These are phyloP conservation scores for Geosiphon pyriformis DNA, from an alignment of 192 early-diverging fungal genomes.

Conservation along the genomic window DNA sequence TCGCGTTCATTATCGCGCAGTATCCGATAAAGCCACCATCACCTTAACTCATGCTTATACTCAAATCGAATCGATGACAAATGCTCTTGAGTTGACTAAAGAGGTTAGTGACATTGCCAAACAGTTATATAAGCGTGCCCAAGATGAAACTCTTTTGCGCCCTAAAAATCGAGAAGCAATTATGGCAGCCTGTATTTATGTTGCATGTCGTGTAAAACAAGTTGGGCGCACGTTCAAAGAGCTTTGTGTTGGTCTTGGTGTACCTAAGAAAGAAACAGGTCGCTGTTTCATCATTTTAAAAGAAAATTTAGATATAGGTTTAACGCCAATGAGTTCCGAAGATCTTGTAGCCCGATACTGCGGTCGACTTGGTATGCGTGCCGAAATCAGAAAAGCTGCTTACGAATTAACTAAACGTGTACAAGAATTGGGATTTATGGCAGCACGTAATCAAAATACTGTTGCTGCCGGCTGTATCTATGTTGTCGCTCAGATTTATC, in stretches of 20 bases:
- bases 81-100: slow-evolving; percentile 69
- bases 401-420: slow-evolving; percentile 63
- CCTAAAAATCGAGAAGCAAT: slow-evolving; percentile 76
- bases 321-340: slow-evolving; percentile 61
- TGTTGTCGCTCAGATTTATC: slow-evolving; percentile 67
- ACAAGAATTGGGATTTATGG: slow-evolving; percentile 69
- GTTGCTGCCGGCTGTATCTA: slow-evolving; percentile 88
- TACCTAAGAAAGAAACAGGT: slow-evolving; percentile 89
- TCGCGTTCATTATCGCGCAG: slow-evolving; percentile 61
- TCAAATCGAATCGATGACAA: slow-evolving; percentile 71
- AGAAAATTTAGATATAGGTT: slow-evolving; percentile 44
- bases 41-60: slow-evolving; percentile 64
- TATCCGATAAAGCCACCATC: slow-evolving; percentile 60
- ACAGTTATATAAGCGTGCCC: slow-evolving; percentile 73
- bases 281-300: slow-evolving; percentile 66
- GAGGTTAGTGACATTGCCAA: slow-evolving; percentile 72
- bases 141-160: slow-evolving; percentile 70
- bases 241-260: slow-evolving; percentile 76
- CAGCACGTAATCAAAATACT: slow-evolving; percentile 82
- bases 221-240: slow-evolving; percentile 89
- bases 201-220: slow-evolving; percentile 78
- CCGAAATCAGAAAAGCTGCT: slow-evolving; percentile 59
- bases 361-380: slow-evolving; percentile 62
- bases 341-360: slow-evolving; percentile 75
- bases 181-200: slow-evolving; percentile 85